These are phyloP conservation scores for Incumbomyces delicatus DNA, from an alignment of 2,329 filamentous ascomycete genomes.

Conservation along the genomic window DNA sequence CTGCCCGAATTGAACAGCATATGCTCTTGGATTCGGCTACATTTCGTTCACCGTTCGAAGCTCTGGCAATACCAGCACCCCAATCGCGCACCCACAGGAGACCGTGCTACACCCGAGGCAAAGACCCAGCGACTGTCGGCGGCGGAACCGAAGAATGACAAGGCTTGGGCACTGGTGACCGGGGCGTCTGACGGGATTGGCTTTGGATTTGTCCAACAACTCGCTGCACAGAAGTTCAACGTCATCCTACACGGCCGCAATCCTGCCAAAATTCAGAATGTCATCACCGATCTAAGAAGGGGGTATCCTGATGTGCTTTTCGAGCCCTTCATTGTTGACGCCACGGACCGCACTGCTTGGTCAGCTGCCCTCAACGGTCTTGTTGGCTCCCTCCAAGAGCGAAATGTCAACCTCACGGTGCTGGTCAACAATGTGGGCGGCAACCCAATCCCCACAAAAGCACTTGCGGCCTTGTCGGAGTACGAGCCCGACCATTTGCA, in stretches of 20 bases:
- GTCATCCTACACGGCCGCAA: conserved; percentile 51
- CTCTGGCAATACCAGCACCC: neutral
- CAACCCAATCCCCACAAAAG: conserved; percentile 19
- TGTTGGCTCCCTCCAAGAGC: conserved; percentile 12
- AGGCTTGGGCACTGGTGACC: conserved; percentile 42
- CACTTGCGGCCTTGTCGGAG: conserved; percentile 29
- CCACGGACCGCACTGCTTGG: conserved; percentile 19
- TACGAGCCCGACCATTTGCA: conserved; percentile 31
- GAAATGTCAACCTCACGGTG: conserved; percentile 39
- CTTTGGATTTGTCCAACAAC: conserved; percentile 39
- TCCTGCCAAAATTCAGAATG: conserved; percentile 34
- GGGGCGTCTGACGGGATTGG: conserved; percentile 50
- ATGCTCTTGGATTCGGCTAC: neutral
- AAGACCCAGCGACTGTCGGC: neutral
- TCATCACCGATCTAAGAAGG: conserved; percentile 32
- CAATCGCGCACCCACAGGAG: neutral
- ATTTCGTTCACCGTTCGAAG: conserved; percentile 3
- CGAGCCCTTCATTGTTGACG: conserved; percentile 38
- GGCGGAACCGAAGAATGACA: neutral
- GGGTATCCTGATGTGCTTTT: conserved; percentile 33
- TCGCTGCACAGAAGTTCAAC: conserved; percentile 45
- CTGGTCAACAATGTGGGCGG: conserved; percentile 51
- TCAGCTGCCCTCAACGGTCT: conserved; percentile 19
- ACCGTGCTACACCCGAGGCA: neutral
- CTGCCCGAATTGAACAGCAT: neutral